phyloP scores from a whole-genome alignment of 2,329 filamentous ascomycete genomes.

The Colletotrichum sp. region DNA sequence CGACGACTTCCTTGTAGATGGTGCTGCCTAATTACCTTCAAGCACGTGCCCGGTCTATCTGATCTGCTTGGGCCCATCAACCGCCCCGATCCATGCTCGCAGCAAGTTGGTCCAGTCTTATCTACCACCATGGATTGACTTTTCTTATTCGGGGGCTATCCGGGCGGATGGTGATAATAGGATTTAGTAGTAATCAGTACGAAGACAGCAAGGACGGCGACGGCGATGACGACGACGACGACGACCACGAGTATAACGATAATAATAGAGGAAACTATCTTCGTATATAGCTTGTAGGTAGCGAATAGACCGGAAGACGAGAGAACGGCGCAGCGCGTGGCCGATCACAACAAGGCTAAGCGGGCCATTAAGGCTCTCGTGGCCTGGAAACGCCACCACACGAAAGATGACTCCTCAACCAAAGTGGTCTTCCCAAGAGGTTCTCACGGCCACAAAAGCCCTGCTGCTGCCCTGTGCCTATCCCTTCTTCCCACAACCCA shows the following conservation, averaged over 20 bases:
- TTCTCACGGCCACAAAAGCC: neutral
- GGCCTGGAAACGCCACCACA: neutral
- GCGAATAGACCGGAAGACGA: too few relatives aligned
- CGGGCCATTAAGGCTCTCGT: neutral
- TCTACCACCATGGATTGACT: neutral
- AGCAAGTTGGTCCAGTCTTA: neutral
- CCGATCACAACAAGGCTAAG: accelerated
- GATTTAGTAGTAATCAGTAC: neutral
- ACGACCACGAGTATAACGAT: too few relatives aligned
- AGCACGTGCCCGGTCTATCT: neutral
- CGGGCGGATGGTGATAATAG: neutral
- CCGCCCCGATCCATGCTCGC: neutral
- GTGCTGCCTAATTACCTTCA: neutral
- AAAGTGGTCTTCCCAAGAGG: neutral
- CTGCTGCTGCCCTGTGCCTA: neutral
- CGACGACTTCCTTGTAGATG: neutral
- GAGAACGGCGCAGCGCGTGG: too few relatives aligned
- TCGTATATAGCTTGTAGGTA: too few relatives aligned
- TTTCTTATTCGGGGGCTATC: too few relatives aligned
- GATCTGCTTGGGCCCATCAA: neutral
- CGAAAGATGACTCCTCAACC: neutral
- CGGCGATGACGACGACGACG: too few relatives aligned
- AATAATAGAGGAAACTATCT: too few relatives aligned
- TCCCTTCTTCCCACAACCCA: neutral
- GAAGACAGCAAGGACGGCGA: neutral